Percentiles rank a stretch among this genome's conserved stretches.
Evolutionary conservation across 176 grass and related monocot species (phyloP).

Genomic region (Pharus latifolius): DNA sequence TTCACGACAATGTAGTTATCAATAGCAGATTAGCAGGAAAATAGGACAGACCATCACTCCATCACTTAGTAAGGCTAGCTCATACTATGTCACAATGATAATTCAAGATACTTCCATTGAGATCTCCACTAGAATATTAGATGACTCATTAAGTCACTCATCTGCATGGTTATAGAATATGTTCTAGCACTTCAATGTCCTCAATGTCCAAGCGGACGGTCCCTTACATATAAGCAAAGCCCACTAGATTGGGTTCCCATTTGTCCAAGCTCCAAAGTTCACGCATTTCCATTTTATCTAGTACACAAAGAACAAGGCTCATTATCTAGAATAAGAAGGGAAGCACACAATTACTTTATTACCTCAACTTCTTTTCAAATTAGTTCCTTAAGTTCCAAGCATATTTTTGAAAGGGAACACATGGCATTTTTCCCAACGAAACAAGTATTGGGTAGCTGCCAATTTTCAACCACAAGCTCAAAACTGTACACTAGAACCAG

Average conservation of each 20-base stretch:
- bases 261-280: background rate
- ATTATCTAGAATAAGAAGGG: background rate
- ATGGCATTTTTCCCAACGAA: background rate
- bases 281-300: background rate
- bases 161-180: background rate
- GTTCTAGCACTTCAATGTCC: background rate
- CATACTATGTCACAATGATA: background rate
- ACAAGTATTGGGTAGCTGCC: background rate
- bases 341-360: background rate
- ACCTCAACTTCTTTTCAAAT: background rate
- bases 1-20: background rate
- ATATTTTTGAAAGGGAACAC: background rate
- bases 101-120: background rate
- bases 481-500: background rate
- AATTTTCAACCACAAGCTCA: background rate
- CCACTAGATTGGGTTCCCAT: background rate
- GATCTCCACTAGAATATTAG: background rate
- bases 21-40: background rate
- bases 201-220: background rate
- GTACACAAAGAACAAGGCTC: background rate
- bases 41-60: too few relatives aligned
- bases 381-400: background rate
- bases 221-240: background rate
- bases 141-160: background rate
- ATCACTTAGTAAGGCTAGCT: background rate